Conservation (phyloP, 306 rosid genomes). For the Cicer judaicum region DNA sequence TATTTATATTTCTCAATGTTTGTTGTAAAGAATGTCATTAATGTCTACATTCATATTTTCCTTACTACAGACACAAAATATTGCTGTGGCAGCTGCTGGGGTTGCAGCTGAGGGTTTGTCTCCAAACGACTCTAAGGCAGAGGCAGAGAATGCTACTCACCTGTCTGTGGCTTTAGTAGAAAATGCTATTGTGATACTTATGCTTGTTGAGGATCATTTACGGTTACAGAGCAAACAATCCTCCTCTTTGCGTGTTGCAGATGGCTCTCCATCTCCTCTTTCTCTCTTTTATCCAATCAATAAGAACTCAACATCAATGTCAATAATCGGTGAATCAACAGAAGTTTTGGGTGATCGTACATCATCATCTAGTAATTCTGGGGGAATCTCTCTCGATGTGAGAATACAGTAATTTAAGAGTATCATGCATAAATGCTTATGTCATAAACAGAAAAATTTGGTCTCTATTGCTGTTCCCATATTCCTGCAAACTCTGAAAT, state of each 20-base stretch:
- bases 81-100: constrained; percentile 97
- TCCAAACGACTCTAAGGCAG: constrained; percentile 79
- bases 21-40: constrained; percentile 33
- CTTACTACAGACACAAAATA: constrained; percentile 85
- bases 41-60: constrained; percentile 55
- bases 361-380: constrained; percentile 64
- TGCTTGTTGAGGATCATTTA: constrained; percentile 99
- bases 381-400: constrained; percentile 81
- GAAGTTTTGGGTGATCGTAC: constrained; percentile 54
- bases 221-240: constrained; percentile 83
- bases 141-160: constrained; percentile 92
- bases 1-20: constrained; percentile 29
- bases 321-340: constrained; percentile 50
- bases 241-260: constrained; percentile 57
- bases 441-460: constrained; percentile 14
- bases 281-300: constrained; percentile 68
- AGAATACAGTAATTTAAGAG: constrained; percentile 43
- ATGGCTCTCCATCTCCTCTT: constrained; percentile 81
- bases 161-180: constrained; percentile 94
- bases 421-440: constrained; percentile 36
- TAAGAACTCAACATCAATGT: constrained; percentile 52
- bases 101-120: constrained; percentile 94
- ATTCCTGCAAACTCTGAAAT: constrained; percentile 37
- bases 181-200: constrained; percentile 93
- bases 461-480: constrained; percentile 8